Percentiles rank a stretch among this genome's conserved stretches.
These are phyloP conservation scores for Tetracentron sinense DNA, from an alignment of 164 flowering plant species.

Conservation along the genomic window DNA sequence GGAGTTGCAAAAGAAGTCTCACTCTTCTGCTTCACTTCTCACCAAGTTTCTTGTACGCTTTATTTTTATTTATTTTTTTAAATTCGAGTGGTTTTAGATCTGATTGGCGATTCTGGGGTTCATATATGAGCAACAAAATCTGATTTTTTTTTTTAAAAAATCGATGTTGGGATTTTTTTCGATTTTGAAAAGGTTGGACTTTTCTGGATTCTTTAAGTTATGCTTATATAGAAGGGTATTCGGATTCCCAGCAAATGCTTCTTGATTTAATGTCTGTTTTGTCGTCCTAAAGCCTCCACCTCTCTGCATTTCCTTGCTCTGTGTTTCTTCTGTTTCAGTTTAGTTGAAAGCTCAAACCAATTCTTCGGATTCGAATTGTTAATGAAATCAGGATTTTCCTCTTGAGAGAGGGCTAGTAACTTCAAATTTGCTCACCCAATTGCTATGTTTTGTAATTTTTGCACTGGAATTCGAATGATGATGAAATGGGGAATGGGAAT, in stretches of 20 bases:
- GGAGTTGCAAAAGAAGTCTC: too few species aligned
- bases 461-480: not conserved
- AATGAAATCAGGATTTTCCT: too few species aligned
- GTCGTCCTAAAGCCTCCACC: conserved; percentile 27
- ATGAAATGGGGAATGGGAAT: conserved; percentile 55
- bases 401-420: too few species aligned
- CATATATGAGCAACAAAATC: conserved; percentile 1
- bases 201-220: conserved; percentile 46
- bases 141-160: too few species aligned
- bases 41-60: too few species aligned
- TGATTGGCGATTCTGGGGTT: conserved; percentile 11
- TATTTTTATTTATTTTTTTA: too few species aligned
- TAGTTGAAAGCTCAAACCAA: too few species aligned
- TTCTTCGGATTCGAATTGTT: not conserved
- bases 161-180: conserved; percentile 12
- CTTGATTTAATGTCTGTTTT: conserved; percentile 37
- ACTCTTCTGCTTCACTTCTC: too few species aligned
- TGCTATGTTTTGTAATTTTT: not conserved
- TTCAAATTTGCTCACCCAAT: too few species aligned
- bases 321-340: too few species aligned
- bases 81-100: conserved; percentile 25
- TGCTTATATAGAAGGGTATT: conserved; percentile 37
- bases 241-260: conserved; percentile 54
- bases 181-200: conserved; percentile 30
- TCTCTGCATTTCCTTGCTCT: conserved; percentile 13